phyloP scores from a whole-genome alignment of 2,329 filamentous ascomycete genomes.

The Pseudopyricularia cyperi region DNA sequence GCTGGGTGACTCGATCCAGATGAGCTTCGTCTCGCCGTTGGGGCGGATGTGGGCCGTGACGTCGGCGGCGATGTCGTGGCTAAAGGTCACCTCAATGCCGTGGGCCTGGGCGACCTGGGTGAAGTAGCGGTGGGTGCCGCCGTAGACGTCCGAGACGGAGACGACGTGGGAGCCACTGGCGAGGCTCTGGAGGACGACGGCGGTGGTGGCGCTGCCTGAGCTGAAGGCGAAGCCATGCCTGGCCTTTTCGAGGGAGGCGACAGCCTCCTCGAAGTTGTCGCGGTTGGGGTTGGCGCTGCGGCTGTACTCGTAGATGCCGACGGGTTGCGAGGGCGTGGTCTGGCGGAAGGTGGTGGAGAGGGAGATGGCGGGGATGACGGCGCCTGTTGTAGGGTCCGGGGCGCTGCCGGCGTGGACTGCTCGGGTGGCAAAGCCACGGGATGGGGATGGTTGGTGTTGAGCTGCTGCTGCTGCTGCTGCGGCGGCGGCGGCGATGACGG shows the following conservation, averaged over 20 bases:
- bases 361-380: slow-evolving; percentile 92
- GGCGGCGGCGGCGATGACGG: neutral
- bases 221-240: slow-evolving; percentile 89
- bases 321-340: slow-evolving; percentile 69
- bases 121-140: slow-evolving; percentile 96
- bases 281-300: slow-evolving; percentile 91
- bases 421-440: slow-evolving; percentile 76
- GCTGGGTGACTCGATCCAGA: slow-evolving; percentile 94
- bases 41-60: slow-evolving; percentile 72
- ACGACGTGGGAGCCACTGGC: slow-evolving; percentile 87
- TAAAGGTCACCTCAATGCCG: slow-evolving; percentile 89
- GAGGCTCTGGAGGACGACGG: slow-evolving; percentile 83
- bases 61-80: slow-evolving; percentile 80
- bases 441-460: neutral
- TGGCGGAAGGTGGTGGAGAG: slow-evolving; percentile 96
- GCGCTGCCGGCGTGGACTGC: slow-evolving; percentile 89
- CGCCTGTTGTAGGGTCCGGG: slow-evolving; percentile 82
- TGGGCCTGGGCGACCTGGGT: slow-evolving; percentile 94
- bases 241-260: slow-evolving; percentile 86
- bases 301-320: slow-evolving; percentile 87
- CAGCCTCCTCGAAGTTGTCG: slow-evolving; percentile 81
- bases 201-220: slow-evolving; percentile 87
- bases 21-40: slow-evolving; percentile 80
- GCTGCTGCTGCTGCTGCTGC: neutral
- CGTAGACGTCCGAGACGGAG: slow-evolving; percentile 94